A percentile compares a stretch with the other conserved stretches of the same genome.
Conservation (phyloP, 2,329 filamentous ascomycete species). For the Fusarium mundagurra region DNA sequence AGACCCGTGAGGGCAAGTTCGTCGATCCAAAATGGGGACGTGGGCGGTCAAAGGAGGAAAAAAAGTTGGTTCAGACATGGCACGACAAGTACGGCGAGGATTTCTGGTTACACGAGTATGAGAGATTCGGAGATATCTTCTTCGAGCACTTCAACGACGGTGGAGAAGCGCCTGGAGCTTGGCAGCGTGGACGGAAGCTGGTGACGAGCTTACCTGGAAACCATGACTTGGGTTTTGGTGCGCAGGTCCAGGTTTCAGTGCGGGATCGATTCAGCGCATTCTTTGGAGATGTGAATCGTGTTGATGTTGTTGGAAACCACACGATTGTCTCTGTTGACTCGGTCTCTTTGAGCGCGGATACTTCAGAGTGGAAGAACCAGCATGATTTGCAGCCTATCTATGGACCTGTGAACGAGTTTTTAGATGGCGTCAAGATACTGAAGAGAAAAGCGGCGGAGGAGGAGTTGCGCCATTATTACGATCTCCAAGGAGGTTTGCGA, state of each 20-base stretch:
- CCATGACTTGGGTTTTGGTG: conserved; percentile 92
- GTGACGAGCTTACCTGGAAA: conserved; percentile 91
- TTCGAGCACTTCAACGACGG: conserved; percentile 73
- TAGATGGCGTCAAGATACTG: conserved; percentile 70
- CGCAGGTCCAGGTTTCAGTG: conserved; percentile 82
- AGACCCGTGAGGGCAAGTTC: conserved; percentile 70
- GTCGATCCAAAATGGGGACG: conserved; percentile 68
- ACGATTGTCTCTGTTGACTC: conserved; percentile 93
- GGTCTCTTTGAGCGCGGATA: conserved; percentile 82
- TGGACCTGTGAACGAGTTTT: conserved; percentile 78
- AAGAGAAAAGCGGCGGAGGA: conserved; percentile 76
- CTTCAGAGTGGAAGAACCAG: conserved; percentile 60
- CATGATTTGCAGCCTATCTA: conserved; percentile 73
- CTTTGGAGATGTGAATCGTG: conserved; percentile 90
- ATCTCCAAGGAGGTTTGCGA: conserved; percentile 63
- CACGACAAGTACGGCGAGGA: conserved; percentile 79
- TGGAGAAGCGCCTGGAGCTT: conserved; percentile 62
- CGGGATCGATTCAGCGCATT: conserved; percentile 85
- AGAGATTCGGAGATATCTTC: conserved; percentile 87
- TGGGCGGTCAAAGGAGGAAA: conserved; percentile 61
- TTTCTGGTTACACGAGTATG: conserved; percentile 89
- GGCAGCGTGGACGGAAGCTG: conserved; percentile 77
- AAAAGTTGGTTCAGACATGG: conserved; percentile 69
- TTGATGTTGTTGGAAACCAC: conserved; percentile 94
- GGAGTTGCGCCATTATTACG: conserved; percentile 73